Percentiles rank a stretch among this genome's conserved stretches.
phyloP scores from a whole-genome alignment of 768 basidiomycete species.

The Asterophora lycoperdoides region DNA sequence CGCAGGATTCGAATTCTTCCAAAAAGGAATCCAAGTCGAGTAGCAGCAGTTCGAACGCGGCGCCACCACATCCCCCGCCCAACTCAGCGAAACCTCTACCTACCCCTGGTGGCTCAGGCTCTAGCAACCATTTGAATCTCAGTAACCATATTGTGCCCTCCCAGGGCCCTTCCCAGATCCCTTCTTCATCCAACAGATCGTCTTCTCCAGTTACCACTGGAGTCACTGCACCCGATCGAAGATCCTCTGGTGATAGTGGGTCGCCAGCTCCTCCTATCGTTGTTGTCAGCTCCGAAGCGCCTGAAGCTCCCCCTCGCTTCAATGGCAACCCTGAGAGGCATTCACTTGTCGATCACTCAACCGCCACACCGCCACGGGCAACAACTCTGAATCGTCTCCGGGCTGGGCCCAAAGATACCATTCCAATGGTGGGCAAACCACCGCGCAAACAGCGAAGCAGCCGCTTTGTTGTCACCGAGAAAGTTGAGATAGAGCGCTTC shows the following conservation, averaged over 20 bases:
- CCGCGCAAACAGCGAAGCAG: constrained; percentile 97
- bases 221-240: constrained; percentile 52
- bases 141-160: constrained; percentile 31
- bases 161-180: constrained; percentile 38
- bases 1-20: constrained; percentile 57
- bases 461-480: constrained; percentile 93
- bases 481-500: constrained; percentile 92
- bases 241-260: constrained; percentile 43
- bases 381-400: constrained; percentile 71
- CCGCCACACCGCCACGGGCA: constrained; percentile 59
- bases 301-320: constrained; percentile 41
- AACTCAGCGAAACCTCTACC: constrained; percentile 66
- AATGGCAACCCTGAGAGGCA: constrained; percentile 46
- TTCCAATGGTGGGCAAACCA: constrained; percentile 93
- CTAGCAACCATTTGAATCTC: constrained; percentile 34
- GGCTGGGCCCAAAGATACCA: constrained; percentile 89
- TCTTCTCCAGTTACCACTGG: constrained; percentile 36
- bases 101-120: constrained; percentile 38
- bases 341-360: constrained; percentile 44
- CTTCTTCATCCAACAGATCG: constrained; percentile 40
- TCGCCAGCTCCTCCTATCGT: constrained; percentile 76
- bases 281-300: constrained; percentile 73
- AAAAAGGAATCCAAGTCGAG: constrained; percentile 65
- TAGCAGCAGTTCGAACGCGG: constrained; percentile 27
- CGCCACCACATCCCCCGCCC: constrained; percentile 58